Evolutionary conservation across 1,139 yeast species (phyloP), one percentile per base, ranked within the genome.

Genomic region (Lodderomyces metapsilosis): DNA sequence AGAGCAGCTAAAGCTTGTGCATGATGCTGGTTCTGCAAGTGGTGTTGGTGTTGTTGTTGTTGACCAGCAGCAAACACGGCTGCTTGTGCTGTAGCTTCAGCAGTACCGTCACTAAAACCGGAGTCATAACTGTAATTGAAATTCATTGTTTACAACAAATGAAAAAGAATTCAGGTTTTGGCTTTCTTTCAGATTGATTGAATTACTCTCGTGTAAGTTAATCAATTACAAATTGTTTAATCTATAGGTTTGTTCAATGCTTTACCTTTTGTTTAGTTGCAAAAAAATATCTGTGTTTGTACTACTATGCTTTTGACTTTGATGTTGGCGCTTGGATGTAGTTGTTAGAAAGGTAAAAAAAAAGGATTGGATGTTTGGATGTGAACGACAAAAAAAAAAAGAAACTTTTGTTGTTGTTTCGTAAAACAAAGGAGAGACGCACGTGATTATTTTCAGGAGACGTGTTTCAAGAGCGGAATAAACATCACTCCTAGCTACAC

Each of bases 21-120:
- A 15, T 36, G 25, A 27, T 39, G 37, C 2, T 43, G 43, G 15
- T 32, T 28, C 16, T 43, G 44, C 21, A 37, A 34, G 18, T 44
- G 42, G 34, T 42, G 47, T 24, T 44, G 45, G 10, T 42, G 42
- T 22, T 44, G 42, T 38, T 42, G 47, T 24, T 44, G 45, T 15
- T 42, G 44, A 32, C 37, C 38, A 5, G 44, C 42, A 4, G 44
- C 43, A 31, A 36, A 34, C 9, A 42, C 42, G 11, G 49, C 46
- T 16, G 48, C 49, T 32, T 38, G 42, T n/a, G 49, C 46, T 5
- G 49, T 43, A 4, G 42, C 46, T 23, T 46, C 51, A 3, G 44
- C 44, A 1, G 46, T 34, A 34, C 34, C 39, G 10, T 32, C 44
- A 15, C 32, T 38, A 22, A 16, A 32, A 4, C 23, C 36, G 11